Evolutionary conservation across 305 asterid species (phyloP), one percentile per base, ranked within the genome.

Genomic region (Salvia sclarea): DNA sequence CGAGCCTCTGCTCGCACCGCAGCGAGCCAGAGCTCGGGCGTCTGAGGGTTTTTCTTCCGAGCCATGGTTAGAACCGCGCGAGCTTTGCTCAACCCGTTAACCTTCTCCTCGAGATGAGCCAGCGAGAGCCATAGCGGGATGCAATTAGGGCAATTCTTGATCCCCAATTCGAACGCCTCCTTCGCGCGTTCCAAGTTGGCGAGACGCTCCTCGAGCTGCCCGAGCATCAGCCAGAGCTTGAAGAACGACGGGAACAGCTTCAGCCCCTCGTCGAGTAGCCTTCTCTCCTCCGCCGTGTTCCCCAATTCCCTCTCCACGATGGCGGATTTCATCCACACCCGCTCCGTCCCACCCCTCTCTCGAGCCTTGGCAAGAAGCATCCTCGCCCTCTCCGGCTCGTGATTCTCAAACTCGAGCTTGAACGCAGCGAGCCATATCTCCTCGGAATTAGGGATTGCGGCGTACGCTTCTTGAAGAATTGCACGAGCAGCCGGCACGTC

Each of bases 361-460:
- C 98, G 82, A 2, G 96, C 98, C 82, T 92, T 89, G 9, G 95
- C 95, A 76, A 92, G 96, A 75, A 92, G 88, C 86, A 82, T 82
- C 63, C 92, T 80, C 20, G 96, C 98, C 72, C 98, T 85, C 73
- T 89, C 96, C 1, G 96, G 93, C 61, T 92, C 98, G 4, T 88
- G 86, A 83, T 89, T 92, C 90, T 92, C 96, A 78, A 92, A 92
- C 83, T 92, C 96, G 0, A 92, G 98, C 84, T 92, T 92, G 85
- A 92, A 92, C 38, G 98, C 96, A 78, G 96, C 98, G 30, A 92
- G 92, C 98, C 98, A 92, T 33, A 92, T 92, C 83, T 92, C 96
- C 79, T 92, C 96, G 3, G 96, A 92, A 69, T 89, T 81, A 2
- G 98, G 96, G 25, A 92, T 89, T 13, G 96, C 96, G 65, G 98